These are phyloP conservation scores for Flaveria robusta DNA, from an alignment of 129 eudicot genomes.

Conservation along the genomic window DNA sequence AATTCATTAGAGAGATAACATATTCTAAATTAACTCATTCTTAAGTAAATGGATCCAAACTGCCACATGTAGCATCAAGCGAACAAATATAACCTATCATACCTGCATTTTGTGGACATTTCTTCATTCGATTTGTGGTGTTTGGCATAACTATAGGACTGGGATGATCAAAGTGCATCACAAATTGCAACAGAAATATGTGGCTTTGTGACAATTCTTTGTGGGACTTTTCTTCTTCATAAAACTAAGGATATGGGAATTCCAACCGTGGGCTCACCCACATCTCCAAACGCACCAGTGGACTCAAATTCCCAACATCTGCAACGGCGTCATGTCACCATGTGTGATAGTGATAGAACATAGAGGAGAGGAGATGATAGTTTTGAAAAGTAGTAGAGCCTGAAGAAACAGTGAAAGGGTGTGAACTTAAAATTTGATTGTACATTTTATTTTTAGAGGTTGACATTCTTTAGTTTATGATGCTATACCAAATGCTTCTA, in stretches of 20 bases:
- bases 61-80: constrained; percentile 6
- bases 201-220: constrained; percentile 77
- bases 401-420: neutral
- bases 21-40: neutral
- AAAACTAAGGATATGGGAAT: constrained; percentile 68
- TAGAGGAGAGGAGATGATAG: neutral
- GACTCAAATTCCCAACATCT: constrained; percentile 28
- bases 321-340: constrained; percentile 26
- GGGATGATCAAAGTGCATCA: constrained; percentile 62
- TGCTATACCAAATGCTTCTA: neutral
- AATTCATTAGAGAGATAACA: neutral
- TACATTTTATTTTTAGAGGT: constrained; percentile 15
- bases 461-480: constrained; percentile 16
- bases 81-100: neutral
- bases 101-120: neutral
- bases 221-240: constrained; percentile 91
- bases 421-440: constrained; percentile 7
- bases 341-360: constrained; percentile 18
- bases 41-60: neutral
- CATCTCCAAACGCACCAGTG: constrained; percentile 13
- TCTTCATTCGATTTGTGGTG: neutral
- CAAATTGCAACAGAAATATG: constrained; percentile 60
- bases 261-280: constrained; percentile 30
- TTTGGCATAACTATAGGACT: constrained; percentile 50
- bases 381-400: constrained; percentile 19